Evolutionary conservation across 2,329 filamentous ascomycete species (phyloP).

Genomic region (Simplicillium aogashimaense): DNA sequence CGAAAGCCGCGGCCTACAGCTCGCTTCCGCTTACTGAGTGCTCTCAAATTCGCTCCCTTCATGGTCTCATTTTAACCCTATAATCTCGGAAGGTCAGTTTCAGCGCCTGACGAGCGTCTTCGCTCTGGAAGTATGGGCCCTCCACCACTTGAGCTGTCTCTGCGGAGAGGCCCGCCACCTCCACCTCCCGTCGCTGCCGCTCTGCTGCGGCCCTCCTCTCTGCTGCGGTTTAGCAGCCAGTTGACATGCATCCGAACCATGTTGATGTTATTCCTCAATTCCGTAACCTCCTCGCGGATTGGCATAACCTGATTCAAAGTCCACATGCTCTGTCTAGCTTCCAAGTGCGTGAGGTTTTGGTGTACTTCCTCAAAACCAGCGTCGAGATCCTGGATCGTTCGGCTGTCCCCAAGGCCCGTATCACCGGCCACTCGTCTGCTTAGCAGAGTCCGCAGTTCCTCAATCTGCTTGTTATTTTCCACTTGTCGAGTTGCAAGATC

Average conservation of each 20-base stretch:
- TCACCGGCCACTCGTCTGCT: slow-evolving; percentile 19
- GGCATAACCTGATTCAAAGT: slow-evolving; percentile 52
- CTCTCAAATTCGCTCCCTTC: too few species aligned
- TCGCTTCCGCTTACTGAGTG: too few species aligned
- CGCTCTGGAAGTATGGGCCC: slow-evolving; percentile 20
- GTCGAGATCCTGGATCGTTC: slow-evolving; percentile 31
- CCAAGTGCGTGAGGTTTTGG: slow-evolving; percentile 45
- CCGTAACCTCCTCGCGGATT: slow-evolving; percentile 52
- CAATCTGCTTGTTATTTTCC: slow-evolving; percentile 20
- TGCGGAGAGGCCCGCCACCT: slow-evolving; percentile 14
- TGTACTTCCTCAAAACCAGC: slow-evolving; percentile 44
- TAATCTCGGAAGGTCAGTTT: slow-evolving; percentile 27
- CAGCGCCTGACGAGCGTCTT: slow-evolving; percentile 25
- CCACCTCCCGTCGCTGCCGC: slow-evolving; percentile 20
- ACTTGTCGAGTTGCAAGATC: slow-evolving; percentile 23
- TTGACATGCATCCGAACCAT: slow-evolving; percentile 50
- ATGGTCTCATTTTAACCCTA: slow-evolving; percentile 10
- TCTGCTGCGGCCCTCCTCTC: slow-evolving; percentile 33
- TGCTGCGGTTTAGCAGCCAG: slow-evolving; percentile 44
- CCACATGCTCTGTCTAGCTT: slow-evolving; percentile 50
- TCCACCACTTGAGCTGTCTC: slow-evolving; percentile 18
- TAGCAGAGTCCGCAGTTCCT: slow-evolving; percentile 31
- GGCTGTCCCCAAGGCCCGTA: slow-evolving; percentile 39
- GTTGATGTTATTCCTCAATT: slow-evolving; percentile 46
- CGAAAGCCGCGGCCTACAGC: too few species aligned